Base-by-base conservation (phyloP, 2,329 filamentous ascomycete species). In the Colletotrichum sp. region DNA sequence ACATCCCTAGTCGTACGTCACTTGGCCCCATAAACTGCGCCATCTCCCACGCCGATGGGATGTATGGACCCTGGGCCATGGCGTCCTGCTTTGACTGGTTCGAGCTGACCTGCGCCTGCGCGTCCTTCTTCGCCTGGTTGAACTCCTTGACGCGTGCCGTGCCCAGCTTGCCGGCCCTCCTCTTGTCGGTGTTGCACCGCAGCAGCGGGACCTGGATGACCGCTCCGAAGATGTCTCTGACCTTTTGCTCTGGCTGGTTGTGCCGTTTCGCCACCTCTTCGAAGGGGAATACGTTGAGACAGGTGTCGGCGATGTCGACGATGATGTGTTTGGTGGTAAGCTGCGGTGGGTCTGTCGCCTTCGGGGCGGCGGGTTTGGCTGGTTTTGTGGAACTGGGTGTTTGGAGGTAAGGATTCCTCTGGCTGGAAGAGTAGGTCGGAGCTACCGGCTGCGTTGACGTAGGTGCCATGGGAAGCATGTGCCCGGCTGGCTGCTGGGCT, bases 231-330 rank as follows among this genome's bases (percentile, higher is more conserved):
- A 87, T 84, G 34, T 89, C 87, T 69, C 84, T 83, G 10, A 90
- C 86, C 76, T 86, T 87, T 48, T 85, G 83, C 10, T 86, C 82
- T 1, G 86, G 77, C 15, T 85, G 81, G 16, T 84, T 82, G 76
- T 90, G 88, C 24, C 87, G 83, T 68, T 84, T 82, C 3, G 88
- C 88, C 6, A 90, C 83, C 36, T 84, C 84, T 6, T 84, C 84
- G 67, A 88, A 88, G 6, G 88, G 88, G 67, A 89, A 88, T 5
- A 81, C 81, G 65, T 84, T 83, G 78, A 88, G 85, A 58, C 86
- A 86, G 1, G 88, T 89, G 78, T 89, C 86, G 6, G 87, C 87
- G 26, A 90, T 85, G 79, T 90, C 88, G 28, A 88, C 85, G 48
- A 89, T 86, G 28, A 88, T 84, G 48, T 82, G 84, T 72, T 85